Evolutionary conservation across 2,329 filamentous ascomycete genomes (phyloP).

Genomic region (Cryphonectria naterciae): DNA sequence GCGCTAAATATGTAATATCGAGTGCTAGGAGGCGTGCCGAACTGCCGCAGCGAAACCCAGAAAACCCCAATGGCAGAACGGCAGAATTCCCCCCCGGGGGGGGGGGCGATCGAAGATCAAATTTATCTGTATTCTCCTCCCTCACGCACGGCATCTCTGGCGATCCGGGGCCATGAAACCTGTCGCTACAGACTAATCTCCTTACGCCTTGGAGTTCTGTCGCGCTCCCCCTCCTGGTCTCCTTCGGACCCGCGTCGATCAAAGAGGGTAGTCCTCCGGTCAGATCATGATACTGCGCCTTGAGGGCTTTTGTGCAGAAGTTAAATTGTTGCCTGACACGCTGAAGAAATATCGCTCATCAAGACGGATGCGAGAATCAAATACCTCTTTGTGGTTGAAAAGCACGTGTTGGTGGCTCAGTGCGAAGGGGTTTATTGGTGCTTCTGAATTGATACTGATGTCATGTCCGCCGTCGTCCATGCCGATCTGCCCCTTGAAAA

Average conservation of each 20-base stretch:
- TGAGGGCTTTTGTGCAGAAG: background rate
- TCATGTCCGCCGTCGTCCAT: background rate
- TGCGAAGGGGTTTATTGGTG: background rate
- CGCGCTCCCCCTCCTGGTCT: slow-evolving; percentile 6
- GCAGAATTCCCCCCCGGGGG: background rate
- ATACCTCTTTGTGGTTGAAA: background rate
- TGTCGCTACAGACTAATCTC: slow-evolving; percentile 8
- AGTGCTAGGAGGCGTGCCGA: slow-evolving; percentile 13
- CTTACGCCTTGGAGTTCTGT: background rate
- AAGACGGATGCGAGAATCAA: background rate
- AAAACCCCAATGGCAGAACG: slow-evolving; percentile 12
- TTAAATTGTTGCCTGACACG: background rate
- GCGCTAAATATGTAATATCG: background rate
- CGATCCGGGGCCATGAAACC: slow-evolving; percentile 23
- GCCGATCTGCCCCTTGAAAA: background rate
- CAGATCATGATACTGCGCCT: background rate
- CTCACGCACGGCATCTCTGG: slow-evolving; percentile 16
- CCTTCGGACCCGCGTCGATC: background rate
- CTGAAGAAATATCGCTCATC: background rate
- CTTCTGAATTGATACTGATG: background rate
- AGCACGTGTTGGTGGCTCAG: background rate
- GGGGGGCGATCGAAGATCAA: background rate
- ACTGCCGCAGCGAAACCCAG: background rate
- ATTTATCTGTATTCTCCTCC: background rate
- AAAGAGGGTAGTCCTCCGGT: background rate